phyloP scores from a whole-genome alignment of 169 alveolate species.

The Ichthyophthirius multifiliis region DNA sequence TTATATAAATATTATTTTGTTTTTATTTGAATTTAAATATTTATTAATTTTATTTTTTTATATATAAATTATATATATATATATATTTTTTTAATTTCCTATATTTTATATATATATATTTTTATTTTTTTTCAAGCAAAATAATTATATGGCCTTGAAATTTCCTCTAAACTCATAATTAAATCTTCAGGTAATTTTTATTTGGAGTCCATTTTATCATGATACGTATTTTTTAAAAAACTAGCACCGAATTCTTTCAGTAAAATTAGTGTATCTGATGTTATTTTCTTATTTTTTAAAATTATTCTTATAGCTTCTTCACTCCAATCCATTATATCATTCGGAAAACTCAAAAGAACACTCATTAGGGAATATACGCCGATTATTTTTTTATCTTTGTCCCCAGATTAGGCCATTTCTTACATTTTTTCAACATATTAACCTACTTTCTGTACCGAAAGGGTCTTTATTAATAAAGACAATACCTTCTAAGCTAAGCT shows the following conservation, averaged over 20 bases:
- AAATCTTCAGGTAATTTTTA: neutral
- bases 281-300: neutral
- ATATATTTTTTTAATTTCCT: neutral
- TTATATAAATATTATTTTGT: too few species aligned
- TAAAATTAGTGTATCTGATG: neutral
- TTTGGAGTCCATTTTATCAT: neutral
- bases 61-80: too few species aligned
- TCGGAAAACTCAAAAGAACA: neutral
- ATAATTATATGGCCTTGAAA: neutral
- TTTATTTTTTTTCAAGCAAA: neutral
- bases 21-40: too few species aligned
- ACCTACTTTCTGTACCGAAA: neutral
- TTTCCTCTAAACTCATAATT: neutral
- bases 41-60: too few species aligned
- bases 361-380: neutral
- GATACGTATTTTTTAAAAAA: neutral
- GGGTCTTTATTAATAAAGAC: neutral
- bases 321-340: neutral
- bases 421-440: neutral
- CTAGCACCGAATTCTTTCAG: conserved; percentile 4
- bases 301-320: neutral
- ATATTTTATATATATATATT: neutral
- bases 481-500: neutral
- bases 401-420: neutral
- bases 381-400: neutral